phyloP scores from a whole-genome alignment of 257 asterid genomes.

The Solanum verrucosum region DNA sequence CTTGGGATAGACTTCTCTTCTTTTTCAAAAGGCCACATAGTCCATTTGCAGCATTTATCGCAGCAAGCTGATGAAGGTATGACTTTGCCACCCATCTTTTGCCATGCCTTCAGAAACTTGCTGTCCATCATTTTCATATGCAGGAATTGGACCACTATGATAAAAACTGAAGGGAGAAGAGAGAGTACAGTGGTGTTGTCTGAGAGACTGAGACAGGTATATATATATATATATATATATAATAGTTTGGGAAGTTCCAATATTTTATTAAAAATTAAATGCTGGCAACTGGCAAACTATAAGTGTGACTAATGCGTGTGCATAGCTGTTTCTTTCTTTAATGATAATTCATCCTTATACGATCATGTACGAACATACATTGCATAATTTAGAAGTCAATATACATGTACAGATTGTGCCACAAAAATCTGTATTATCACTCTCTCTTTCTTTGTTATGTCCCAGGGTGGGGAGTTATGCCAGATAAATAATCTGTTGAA shows the following conservation, averaged over 20 bases:
- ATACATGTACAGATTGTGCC: conserved; percentile 4
- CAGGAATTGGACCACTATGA: not conserved
- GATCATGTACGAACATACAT: conserved; percentile 77
- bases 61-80: conserved; percentile 33
- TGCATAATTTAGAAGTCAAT: conserved; percentile 17
- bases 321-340: conserved; percentile 13
- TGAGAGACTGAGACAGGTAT: conserved; percentile 25
- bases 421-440: conserved; percentile 3
- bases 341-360: conserved; percentile 25
- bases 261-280: conserved; percentile 19
- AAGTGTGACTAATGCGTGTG: conserved; percentile 30
- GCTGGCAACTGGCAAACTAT: not conserved
- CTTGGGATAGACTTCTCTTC: conserved; percentile 47
- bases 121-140: conserved; percentile 28
- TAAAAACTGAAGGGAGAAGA: not conserved
- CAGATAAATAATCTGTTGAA: conserved; percentile 15
- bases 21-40: conserved; percentile 26
- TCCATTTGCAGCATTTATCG: conserved; percentile 43
- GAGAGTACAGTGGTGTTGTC: conserved; percentile 20
- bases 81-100: conserved; percentile 25
- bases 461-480: conserved; percentile 2
- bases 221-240: conserved; percentile 68
- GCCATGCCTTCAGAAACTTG: conserved; percentile 37
- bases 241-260: conserved; percentile 19
- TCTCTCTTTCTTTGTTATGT: not conserved